Evolutionary conservation across 805 yeast genomes (phyloP), one percentile per base, ranked within the genome.

Genomic region (Sugiyamaella chiloensis): DNA sequence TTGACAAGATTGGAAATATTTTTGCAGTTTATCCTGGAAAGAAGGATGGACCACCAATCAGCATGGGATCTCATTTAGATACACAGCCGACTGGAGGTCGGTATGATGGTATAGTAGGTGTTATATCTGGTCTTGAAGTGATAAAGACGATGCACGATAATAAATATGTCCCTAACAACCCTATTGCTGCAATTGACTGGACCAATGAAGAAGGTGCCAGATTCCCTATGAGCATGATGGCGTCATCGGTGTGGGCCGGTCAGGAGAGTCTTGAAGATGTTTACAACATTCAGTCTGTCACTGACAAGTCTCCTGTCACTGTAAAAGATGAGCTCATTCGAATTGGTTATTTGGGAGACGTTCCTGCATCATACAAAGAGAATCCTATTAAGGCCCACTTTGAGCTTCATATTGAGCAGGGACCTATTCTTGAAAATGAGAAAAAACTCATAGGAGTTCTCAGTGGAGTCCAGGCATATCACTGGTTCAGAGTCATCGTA

Each of bases 81-180:
- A 83, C 89, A 0, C 88, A 83, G 63, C 88, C 88, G 24, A 80
- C 83, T 6, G 89, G 88, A 27, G 88, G 89, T 11, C 70, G 87
- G 50, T 83, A 83, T 57, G 89, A 83, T 58, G 89, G 88, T 40
- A 77, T 83, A 32, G 68, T 73, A 30, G 89, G 89, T 14, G 89
- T 83, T 3, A 63, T 82, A 41, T 64, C 82, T 5, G 87, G 86
- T 1, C 65, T 83, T 40, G 87, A 83, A 63, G 80, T 83, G 3
- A 63, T 83, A 54, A 68, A 86, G 51, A 81, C 87, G 2, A 64
- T 83, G 60, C 75, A 79, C 48, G 85, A 78, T 14, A 76, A 79
- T 60, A 67, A 71, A 37, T 74, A 66, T 56, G 70, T 67, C 8
- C 86, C 89, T 16, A 72, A 79, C 43, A 80, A 69, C 52, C 88